These are phyloP conservation scores for Phytophthora foliorum DNA, from an alignment of 352 stramenopile species.

Conservation along the genomic window DNA sequence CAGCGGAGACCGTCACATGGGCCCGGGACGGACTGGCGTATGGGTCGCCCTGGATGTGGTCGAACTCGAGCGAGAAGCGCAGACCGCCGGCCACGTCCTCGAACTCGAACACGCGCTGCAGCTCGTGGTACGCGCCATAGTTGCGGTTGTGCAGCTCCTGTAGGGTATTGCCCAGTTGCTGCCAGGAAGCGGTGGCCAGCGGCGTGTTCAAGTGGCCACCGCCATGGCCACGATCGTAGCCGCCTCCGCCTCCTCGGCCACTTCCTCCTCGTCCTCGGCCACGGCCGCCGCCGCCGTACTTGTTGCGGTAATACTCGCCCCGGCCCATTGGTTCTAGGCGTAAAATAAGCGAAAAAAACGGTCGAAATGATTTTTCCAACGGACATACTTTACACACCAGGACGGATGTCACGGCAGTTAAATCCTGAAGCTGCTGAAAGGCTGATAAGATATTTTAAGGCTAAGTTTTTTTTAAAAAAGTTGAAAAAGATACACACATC, in stretches of 20 bases:
- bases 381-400: too few relatives aligned
- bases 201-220: slow-evolving; percentile 10
- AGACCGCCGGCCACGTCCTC: slow-evolving; percentile 29
- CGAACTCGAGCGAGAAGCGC: slow-evolving; percentile 90
- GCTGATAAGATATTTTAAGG: too few relatives aligned
- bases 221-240: slow-evolving; percentile 21
- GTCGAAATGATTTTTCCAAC: too few relatives aligned
- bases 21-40: slow-evolving; percentile 96
- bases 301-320: slow-evolving; percentile 92
- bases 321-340: slow-evolving; percentile 60
- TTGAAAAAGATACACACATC: too few relatives aligned
- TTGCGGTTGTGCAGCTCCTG: slow-evolving; percentile 78
- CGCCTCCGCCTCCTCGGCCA: slow-evolving; percentile 29
- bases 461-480: too few relatives aligned
- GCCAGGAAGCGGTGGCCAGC: slow-evolving; percentile 46
- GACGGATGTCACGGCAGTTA: too few relatives aligned
- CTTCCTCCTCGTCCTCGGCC: slow-evolving; percentile 35
- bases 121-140: slow-evolving; percentile 87
- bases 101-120: slow-evolving; percentile 68
- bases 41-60: slow-evolving; percentile 95
- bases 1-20: slow-evolving; percentile 85
- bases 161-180: slow-evolving; percentile 56
- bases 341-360: too few relatives aligned
- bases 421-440: too few relatives aligned
- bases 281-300: slow-evolving; percentile 75